phyloP scores from a whole-genome alignment of 148 eudicot species.

The Silene uniflora region DNA sequence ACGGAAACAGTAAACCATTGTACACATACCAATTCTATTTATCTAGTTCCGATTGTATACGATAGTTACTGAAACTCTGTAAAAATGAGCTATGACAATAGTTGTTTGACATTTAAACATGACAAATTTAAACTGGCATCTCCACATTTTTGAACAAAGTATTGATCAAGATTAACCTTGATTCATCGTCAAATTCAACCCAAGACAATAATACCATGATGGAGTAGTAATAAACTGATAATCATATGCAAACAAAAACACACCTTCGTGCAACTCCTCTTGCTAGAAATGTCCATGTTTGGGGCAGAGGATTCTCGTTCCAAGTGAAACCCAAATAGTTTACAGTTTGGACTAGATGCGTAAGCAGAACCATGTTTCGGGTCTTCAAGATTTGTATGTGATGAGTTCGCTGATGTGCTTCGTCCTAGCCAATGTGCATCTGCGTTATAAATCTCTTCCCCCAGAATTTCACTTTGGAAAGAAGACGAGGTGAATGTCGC shows the following conservation, averaged over 20 bases:
- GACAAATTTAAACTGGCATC: no score
- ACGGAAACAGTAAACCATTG: background rate
- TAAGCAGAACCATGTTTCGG: conserved; percentile 30
- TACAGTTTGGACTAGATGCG: conserved; percentile 37
- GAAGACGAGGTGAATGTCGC: conserved; percentile 24
- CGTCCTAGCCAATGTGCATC: conserved; percentile 33
- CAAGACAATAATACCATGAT: background rate
- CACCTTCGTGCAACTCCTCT: conserved; percentile 93
- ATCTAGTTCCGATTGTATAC: no score
- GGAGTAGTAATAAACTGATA: background rate
- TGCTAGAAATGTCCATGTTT: conserved; percentile 47
- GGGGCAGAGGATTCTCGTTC: conserved; percentile 40
- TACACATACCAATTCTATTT: no score
- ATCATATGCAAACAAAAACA: conserved; percentile 4
- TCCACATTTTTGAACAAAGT: no score
- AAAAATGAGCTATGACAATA: no score
- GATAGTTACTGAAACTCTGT: no score
- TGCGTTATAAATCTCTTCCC: conserved; percentile 27
- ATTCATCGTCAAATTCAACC: background rate
- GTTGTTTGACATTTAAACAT: no score
- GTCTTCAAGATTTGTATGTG: conserved; percentile 26
- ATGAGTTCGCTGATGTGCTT: conserved; percentile 22
- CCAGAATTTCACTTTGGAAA: conserved; percentile 22
- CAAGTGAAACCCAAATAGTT: conserved; percentile 68
- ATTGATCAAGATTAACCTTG: no score